A percentile compares a stretch with the other conserved stretches of the same genome.
Conservation (phyloP, 2,329 filamentous ascomycete species). For the Cladosporium sp. region DNA sequence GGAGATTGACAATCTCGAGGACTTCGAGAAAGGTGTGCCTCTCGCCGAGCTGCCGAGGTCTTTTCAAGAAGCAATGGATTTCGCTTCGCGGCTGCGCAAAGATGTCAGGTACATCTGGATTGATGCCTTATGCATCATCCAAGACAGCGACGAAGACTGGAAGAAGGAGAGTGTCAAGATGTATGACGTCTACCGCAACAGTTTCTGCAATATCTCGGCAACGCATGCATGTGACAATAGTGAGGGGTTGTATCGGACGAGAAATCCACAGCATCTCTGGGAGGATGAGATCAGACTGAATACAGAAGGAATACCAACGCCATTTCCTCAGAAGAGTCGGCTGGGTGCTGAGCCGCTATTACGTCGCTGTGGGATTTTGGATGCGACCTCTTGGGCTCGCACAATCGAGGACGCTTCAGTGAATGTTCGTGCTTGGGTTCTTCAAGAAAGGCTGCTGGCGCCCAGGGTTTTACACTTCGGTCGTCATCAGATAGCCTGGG, state of each 20-base stretch:
- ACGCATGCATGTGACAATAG: not conserved
- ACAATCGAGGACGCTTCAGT: conserved; percentile 14
- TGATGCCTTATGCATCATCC: conserved; percentile 16
- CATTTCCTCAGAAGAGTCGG: too few relatives aligned
- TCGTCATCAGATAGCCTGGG: conserved; percentile 26
- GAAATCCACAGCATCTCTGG: not conserved
- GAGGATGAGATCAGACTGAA: not conserved
- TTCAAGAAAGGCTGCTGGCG: conserved; percentile 14
- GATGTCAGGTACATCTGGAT: conserved; percentile 15
- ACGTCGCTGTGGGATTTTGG: too few relatives aligned
- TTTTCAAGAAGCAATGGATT: conserved; percentile 12
- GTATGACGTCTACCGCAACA: conserved; percentile 14
- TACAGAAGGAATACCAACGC: too few relatives aligned
- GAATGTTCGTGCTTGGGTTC: conserved; percentile 3
- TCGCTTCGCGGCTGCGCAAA: not conserved
- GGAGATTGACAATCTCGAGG: not conserved
- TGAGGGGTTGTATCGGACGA: not conserved
- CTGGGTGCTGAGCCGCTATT: too few relatives aligned
- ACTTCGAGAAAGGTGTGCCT: not conserved
- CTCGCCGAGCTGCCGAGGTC: not conserved
- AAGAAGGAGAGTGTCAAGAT: not conserved
- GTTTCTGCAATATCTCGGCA: conserved; percentile 15
- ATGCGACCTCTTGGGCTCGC: too few relatives aligned
- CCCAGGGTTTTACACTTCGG: conserved; percentile 15
- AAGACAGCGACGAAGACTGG: conserved; percentile 18